A percentile compares a stretch with the other conserved stretches of the same genome.
Evolutionary conservation across 805 yeast genomes (phyloP).

Genomic region (Grigorovia yakushimaensis): DNA sequence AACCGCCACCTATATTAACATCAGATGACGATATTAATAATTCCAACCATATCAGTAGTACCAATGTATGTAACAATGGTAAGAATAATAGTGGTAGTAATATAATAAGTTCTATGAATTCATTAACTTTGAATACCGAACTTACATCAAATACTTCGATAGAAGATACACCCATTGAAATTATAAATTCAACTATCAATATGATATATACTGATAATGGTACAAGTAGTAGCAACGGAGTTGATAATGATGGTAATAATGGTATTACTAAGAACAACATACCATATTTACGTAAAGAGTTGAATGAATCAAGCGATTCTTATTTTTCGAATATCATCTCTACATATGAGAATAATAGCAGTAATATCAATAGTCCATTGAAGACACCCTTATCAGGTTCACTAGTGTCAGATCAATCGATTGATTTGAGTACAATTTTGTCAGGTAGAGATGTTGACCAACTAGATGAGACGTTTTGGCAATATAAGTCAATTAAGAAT

Average conservation of each 20-base stretch:
- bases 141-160: not conserved
- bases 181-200: not conserved
- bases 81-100: not conserved
- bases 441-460: constrained; percentile 37
- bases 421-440: not conserved
- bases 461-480: constrained; percentile 71
- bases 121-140: not conserved
- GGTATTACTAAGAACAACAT: not conserved
- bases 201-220: not conserved
- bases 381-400: not conserved
- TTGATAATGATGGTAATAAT: not conserved
- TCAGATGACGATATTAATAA: not conserved
- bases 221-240: too few relatives aligned
- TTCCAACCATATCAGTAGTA: not conserved
- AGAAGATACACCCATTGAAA: not conserved
- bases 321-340: constrained; percentile 19
- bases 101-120: not conserved
- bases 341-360: constrained; percentile 13
- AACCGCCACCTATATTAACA: constrained; percentile 5
- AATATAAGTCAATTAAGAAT: constrained; percentile 37
- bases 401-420: not conserved
- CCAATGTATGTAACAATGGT: not conserved
- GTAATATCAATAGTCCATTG: not conserved
- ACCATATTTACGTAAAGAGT: constrained; percentile 10
- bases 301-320: constrained; percentile 16